Evolutionary conservation across 371 early-diverging fungal genomes (phyloP).

Genomic region (Umbelopsis sp.): DNA sequence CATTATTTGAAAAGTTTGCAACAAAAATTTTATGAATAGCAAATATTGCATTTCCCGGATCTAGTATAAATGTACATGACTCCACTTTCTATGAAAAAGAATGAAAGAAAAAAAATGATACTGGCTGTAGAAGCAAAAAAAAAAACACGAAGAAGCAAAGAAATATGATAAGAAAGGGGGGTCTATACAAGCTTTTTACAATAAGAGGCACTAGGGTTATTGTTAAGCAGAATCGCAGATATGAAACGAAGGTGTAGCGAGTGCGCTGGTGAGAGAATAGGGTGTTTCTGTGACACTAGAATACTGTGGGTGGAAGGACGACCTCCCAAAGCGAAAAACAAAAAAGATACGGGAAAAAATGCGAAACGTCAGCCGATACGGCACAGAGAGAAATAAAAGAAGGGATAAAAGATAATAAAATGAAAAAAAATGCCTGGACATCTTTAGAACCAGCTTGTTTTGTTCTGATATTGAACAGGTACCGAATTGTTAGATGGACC

Average conservation of each 20-base stretch:
- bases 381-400: conserved; percentile 7
- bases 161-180: neutral
- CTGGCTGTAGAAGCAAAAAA: neutral
- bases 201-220: neutral
- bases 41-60: conserved; percentile 5
- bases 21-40: neutral
- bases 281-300: too few relatives aligned
- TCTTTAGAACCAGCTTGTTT: conserved; percentile 76
- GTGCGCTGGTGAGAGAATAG: too few relatives aligned
- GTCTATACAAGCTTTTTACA: conserved; percentile 15
- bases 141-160: neutral
- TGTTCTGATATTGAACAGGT: conserved; percentile 46
- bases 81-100: conserved; percentile 12
- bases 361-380: neutral
- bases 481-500: conserved; percentile 27
- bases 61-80: conserved; percentile 8
- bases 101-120: neutral
- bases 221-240: neutral
- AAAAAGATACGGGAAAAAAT: neutral
- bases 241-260: neutral
- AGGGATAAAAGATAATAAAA: neutral
- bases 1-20: neutral
- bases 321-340: neutral
- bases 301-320: neutral
- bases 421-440: neutral